Percentiles rank a stretch among this genome's conserved stretches.
phyloP scores from a whole-genome alignment of 108 stramenopile species.

The Cyclotella distinguenda region DNA sequence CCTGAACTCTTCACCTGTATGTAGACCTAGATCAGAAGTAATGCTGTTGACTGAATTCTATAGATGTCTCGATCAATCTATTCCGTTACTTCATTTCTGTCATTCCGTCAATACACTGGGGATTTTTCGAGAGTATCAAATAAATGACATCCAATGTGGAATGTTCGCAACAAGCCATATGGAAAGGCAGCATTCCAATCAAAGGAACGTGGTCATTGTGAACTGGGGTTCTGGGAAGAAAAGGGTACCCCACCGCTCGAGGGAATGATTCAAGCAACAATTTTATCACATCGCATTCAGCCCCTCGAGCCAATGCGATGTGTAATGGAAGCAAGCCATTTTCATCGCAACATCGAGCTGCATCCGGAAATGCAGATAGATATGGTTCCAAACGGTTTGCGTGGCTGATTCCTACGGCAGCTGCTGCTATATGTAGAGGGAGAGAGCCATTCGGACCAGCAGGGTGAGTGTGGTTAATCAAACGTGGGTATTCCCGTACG shows the following conservation, averaged over 20 bases:
- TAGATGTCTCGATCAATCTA: no score
- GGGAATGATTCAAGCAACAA: slow-evolving; percentile 11
- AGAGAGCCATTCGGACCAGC: slow-evolving; percentile 16
- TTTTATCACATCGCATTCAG: slow-evolving; percentile 13
- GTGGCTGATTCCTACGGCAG: slow-evolving; percentile 16
- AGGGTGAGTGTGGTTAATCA: slow-evolving; percentile 11
- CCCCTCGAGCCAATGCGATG: slow-evolving; percentile 16
- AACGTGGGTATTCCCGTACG: slow-evolving; percentile 19
- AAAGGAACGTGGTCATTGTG: not conserved
- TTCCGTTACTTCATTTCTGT: no score
- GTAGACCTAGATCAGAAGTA: no score
- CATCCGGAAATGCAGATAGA: slow-evolving; percentile 7
- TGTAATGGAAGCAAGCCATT: slow-evolving; percentile 29
- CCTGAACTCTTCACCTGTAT: no score
- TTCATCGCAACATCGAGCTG: slow-evolving; percentile 4
- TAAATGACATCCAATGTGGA: slow-evolving; percentile 19
- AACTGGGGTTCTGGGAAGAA: slow-evolving; percentile 6
- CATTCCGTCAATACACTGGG: not conserved
- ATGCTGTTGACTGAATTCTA: no score
- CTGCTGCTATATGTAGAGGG: slow-evolving; percentile 10
- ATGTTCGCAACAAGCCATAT: slow-evolving; percentile 18
- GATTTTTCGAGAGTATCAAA: not conserved
- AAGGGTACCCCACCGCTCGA: slow-evolving; percentile 1
- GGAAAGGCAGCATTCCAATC: slow-evolving; percentile 28
- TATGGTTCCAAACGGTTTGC: slow-evolving; percentile 2